phyloP scores from a whole-genome alignment of 148 eudicot species.

The Vaccinium corymbosum region DNA sequence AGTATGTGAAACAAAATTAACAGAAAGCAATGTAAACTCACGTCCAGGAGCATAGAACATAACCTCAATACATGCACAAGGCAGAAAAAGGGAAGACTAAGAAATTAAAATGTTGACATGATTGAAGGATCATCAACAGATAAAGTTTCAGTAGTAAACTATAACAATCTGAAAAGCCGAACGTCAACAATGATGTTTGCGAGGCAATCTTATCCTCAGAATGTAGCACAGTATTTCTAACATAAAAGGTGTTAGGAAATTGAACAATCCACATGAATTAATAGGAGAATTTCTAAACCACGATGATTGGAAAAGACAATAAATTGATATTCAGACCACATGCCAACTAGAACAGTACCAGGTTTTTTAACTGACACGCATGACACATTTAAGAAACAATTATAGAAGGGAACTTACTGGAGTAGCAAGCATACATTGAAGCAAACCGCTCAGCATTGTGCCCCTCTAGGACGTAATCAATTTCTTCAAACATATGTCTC shows the following conservation, averaged over 20 bases:
- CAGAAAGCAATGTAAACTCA: slow-evolving; percentile 13
- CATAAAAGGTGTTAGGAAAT: background rate
- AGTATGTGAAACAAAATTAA: background rate
- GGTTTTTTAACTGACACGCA: background rate
- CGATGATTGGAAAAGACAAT: background rate
- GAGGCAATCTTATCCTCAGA: background rate
- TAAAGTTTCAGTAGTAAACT: background rate
- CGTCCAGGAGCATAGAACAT: background rate
- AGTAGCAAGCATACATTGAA: slow-evolving; percentile 52
- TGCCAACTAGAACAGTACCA: background rate
- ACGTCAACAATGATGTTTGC: background rate
- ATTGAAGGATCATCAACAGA: background rate
- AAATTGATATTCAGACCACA: background rate
- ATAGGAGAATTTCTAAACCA: background rate
- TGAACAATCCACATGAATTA: background rate
- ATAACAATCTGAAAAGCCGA: background rate
- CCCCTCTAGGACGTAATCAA: slow-evolving; percentile 94
- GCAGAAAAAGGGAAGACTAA: background rate
- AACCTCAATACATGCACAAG: background rate
- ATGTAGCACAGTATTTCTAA: background rate
- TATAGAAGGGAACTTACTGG: slow-evolving; percentile 40
- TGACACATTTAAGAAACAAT: background rate
- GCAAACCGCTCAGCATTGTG: slow-evolving; percentile 96
- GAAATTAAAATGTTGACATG: background rate
- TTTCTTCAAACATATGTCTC: slow-evolving; percentile 99